Conservation (phyloP, 805 yeast genomes). For the Metschnikowia baotianmanensis region DNA sequence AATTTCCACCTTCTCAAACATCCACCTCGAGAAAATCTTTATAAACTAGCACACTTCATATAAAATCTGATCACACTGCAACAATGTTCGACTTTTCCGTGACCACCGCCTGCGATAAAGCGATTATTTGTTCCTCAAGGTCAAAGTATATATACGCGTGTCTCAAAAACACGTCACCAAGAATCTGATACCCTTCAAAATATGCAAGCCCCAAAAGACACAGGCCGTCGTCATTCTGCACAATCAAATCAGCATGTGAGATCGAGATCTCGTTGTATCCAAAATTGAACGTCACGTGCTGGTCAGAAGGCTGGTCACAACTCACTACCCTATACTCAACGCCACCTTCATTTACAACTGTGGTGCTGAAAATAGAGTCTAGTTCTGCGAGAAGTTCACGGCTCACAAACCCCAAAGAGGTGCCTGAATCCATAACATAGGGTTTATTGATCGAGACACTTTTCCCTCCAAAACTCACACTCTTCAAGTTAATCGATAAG, state of each 20-base stretch:
- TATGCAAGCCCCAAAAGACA: constrained; percentile 16
- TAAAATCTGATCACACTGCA: constrained; percentile 10
- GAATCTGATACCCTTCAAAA: constrained; percentile 7
- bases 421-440: constrained; percentile 16
- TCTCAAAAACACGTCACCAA: constrained; percentile 21
- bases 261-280: constrained; percentile 11
- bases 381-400: constrained; percentile 6
- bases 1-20: no score
- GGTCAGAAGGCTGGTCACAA: constrained; percentile 17
- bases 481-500: constrained; percentile 6
- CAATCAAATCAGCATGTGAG: constrained; percentile 11
- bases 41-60: no score
- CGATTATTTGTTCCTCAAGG: constrained; percentile 15
- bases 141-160: constrained; percentile 21
- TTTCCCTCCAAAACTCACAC: constrained; percentile 6
- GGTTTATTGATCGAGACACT: constrained; percentile 2
- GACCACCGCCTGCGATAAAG: constrained; percentile 15
- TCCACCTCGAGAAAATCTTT: no score
- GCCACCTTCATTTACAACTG: constrained; percentile 5
- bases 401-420: constrained; percentile 13
- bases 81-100: constrained; percentile 11
- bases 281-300: constrained; percentile 14
- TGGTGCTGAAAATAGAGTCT: constrained; percentile 11
- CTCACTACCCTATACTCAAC: constrained; percentile 11
- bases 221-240: constrained; percentile 11